Conservation (phyloP, 169 alveolate species). For the Eimeria mitis region DNA sequence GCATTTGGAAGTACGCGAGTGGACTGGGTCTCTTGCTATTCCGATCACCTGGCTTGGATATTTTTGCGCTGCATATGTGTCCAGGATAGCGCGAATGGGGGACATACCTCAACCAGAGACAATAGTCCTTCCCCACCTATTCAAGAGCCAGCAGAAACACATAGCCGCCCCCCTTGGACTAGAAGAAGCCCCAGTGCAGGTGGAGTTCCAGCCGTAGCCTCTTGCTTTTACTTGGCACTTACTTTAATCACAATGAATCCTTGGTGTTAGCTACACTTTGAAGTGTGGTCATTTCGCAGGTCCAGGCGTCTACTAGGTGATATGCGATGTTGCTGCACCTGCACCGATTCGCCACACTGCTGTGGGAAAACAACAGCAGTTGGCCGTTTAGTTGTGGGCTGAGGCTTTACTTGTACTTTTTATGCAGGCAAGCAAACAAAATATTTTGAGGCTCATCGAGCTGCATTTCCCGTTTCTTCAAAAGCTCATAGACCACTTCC, state of each 20-base stretch:
- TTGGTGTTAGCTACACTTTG: neutral
- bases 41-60: neutral
- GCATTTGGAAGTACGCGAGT: neutral
- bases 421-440: conserved; percentile 42
- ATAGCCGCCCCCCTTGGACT: conserved; percentile 90
- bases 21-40: neutral
- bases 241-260: neutral
- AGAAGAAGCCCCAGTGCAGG: conserved; percentile 90
- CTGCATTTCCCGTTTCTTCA: conserved; percentile 35
- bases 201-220: neutral
- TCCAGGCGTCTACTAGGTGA: neutral
- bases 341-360: neutral
- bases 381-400: neutral
- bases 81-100: conserved; percentile 90
- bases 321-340: neutral
- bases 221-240: neutral
- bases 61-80: neutral
- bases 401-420: neutral
- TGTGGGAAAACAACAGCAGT: neutral
- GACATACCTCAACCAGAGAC: conserved; percentile 95
- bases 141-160: conserved; percentile 92
- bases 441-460: conserved; percentile 42
- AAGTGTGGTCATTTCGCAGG: neutral
- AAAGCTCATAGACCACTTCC: conserved; percentile 25
- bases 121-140: conserved; percentile 91